Evolutionary conservation across 116 monocot species (phyloP), one percentile per base, ranked within the genome.

Genomic region (Iris pallida): DNA sequence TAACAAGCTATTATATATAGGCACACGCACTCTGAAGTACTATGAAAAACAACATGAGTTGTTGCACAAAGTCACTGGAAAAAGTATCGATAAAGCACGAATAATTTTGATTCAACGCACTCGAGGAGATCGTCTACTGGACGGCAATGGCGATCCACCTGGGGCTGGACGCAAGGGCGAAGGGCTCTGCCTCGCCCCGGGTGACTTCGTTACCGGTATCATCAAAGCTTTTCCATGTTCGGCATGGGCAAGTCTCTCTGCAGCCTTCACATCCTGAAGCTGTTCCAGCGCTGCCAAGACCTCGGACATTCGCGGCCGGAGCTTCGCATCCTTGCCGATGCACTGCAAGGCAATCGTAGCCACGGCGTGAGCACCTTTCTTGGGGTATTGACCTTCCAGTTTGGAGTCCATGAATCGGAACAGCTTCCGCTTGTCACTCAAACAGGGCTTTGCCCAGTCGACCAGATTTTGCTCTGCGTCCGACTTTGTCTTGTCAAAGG

Each of bases 391-490:
- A 3, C 65, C 70, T 55, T 65, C 77, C 43, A 77, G 12, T 48
- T 56, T 70, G 3, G 77, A 43, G 56, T 77, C 77, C 52, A 77
- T 71, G 7, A 77, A 52, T 4, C 57, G 70, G 6, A 70, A 70
- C 5, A 77, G 47, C 14, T 58, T 77, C 9, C 70, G 47, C 51
- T 64, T 77, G 51, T 77, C 65, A 9, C 40, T 8, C 20, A 77
- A 16, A 52, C 12, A 44, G 7, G 70, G 77, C 65, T 51, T 71
- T 7, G 71, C 71, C 77, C 71, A 77, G 15, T 77, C 59, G 4
- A 71, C 71, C 1, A 77, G 65, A 19, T 59, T 77, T 51, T 77
- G 71, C 53, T 71, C 71, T 4, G 16, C 4, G 14, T 49, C 58
- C 4, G 70, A 13, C 53, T 45, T 77, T 4, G 59, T 59, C 14